A percentile compares a stretch with the other conserved stretches of the same genome.
Conservation (phyloP, 1,284 basidiomycete species). For the Cutaneotrichosporon sp. region DNA sequence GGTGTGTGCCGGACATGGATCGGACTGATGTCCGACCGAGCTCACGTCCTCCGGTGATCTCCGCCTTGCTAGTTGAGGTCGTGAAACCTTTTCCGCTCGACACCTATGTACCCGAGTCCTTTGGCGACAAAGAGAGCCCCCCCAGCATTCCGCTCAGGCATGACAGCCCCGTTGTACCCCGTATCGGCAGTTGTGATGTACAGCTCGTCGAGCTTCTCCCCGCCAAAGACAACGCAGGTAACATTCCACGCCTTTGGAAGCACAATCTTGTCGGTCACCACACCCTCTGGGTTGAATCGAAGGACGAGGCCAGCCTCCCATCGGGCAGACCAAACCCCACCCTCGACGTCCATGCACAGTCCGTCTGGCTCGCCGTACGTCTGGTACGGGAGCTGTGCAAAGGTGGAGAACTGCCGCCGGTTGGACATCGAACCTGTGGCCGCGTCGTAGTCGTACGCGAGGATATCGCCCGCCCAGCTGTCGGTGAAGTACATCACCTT, state of each 20-base stretch:
- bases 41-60: no score
- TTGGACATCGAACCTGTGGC: constrained; percentile 14
- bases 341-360: constrained; percentile 20
- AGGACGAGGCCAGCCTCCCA: constrained; percentile 23
- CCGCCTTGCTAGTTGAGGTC: no score
- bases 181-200: constrained; percentile 27
- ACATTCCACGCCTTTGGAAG: constrained; percentile 24
- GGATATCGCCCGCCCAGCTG: constrained; percentile 21
- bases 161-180: constrained; percentile 11
- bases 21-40: no score
- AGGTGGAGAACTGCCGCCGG: constrained; percentile 17
- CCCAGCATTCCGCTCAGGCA: constrained; percentile 16
- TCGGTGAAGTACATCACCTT: constrained; percentile 28
- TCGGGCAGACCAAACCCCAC: constrained; percentile 23
- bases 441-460: constrained; percentile 22
- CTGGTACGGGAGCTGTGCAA: no score
- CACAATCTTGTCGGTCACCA: constrained; percentile 16
- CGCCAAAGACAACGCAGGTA: constrained; percentile 30
- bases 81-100: no score
- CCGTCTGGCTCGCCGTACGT: no score
- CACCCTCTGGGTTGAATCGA: constrained; percentile 14
- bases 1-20: no score
- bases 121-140: constrained; percentile 26
- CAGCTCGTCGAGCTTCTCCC: constrained; percentile 25
- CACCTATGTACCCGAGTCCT: constrained; percentile 23